Evolutionary conservation across 495 filamentous ascomycete species (phyloP), one percentile per base, ranked within the genome.

Genomic region (Neurospora sp.): DNA sequence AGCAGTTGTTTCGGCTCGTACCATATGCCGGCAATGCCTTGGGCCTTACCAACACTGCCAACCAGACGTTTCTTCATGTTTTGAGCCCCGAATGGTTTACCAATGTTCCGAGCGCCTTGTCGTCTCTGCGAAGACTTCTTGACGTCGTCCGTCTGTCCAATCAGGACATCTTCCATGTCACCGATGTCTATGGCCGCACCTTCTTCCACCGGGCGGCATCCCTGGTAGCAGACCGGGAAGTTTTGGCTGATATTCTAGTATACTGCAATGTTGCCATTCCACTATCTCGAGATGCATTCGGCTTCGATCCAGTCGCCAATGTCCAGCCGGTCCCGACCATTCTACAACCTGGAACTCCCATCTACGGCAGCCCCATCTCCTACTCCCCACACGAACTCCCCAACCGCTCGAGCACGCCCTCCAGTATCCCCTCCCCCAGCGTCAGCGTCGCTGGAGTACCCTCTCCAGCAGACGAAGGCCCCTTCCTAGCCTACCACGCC

Each of bases 11-110:
- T 14, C 59, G 77, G 44, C 73, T 84, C 20, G 76, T 81, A 16
- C 70, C 70, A 3, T 35, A 70, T 37, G 72, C 79, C 70, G 71
- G 72, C 12, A 42, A 6, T 3, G 20, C 71, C 5, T 70, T 80
- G 38, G 11, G 69, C 12, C 74, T 72, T 6, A 75, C 71, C 10
- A 86, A 87, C 75, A 81, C 77, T 8, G 84, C 81, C 16, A 80
- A 80, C 10, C 85, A 87, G 74, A 86, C 83, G 1, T 87, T 86
- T 62, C 81, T 87, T 14, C 85, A 87, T 69, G 77, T 85, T 20
- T 77, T 87, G 16, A 77, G 82, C 66, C 73, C 71, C 2, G 77
- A 81, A 10, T 84, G 82, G 81, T 82, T 85, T 70, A 71, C 75
- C 9, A 72, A 78, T 8, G 18, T 81, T 3, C 40, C 46, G 14